Percentiles rank a stretch among this genome's conserved stretches.
phyloP scores from a whole-genome alignment of 169 alveolate species.

The Perkinsus olseni region DNA sequence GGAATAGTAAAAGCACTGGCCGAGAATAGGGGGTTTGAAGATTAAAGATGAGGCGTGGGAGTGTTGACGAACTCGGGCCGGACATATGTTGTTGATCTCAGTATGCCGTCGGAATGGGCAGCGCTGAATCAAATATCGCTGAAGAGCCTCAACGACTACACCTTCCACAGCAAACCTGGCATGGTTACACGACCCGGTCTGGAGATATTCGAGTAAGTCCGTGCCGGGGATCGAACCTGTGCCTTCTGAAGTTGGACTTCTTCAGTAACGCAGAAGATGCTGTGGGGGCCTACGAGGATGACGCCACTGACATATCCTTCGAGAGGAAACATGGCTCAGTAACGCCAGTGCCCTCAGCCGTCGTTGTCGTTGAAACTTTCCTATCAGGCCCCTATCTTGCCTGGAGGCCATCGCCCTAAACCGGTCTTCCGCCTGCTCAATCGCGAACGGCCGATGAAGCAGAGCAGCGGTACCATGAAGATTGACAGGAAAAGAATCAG shows the following conservation, averaged over 20 bases:
- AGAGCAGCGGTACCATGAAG: not conserved
- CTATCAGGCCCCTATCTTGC: not conserved
- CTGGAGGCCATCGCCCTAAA: not conserved
- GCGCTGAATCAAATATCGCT: not conserved
- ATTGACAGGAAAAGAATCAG: conserved; percentile 1
- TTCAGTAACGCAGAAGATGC: not conserved
- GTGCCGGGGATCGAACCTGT: not conserved
- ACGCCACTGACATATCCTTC: not conserved
- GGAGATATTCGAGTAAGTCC: not conserved
- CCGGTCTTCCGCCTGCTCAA: not conserved
- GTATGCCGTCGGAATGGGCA: not conserved
- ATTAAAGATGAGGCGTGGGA: no score
- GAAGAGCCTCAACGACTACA: not conserved
- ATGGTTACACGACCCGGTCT: not conserved
- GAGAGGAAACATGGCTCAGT: not conserved
- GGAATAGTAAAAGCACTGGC: no score
- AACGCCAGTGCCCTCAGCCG: not conserved
- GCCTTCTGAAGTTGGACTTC: not conserved
- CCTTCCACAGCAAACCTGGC: not conserved
- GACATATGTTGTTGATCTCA: not conserved
- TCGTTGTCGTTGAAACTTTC: not conserved
- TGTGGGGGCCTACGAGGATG: not conserved
- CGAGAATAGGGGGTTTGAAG: no score
- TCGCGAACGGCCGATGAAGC: not conserved
- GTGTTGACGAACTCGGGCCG: no score